Conservation (phyloP, 2,329 filamentous ascomycete species). For the Eutypa lata region DNA sequence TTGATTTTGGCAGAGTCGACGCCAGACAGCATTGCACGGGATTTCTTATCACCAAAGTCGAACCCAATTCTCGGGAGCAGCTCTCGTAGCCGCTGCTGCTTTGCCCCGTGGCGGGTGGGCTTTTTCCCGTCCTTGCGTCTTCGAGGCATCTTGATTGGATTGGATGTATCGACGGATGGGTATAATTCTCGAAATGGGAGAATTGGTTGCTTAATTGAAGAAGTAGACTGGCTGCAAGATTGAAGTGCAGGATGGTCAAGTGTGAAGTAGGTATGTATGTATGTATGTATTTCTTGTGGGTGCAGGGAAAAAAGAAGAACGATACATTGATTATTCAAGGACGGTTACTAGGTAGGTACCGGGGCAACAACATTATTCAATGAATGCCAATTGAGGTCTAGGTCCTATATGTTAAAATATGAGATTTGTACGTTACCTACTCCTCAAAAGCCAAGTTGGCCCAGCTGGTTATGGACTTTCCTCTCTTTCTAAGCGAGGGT, state of each 20-base stretch:
- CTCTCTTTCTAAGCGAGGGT: neutral
- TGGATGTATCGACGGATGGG: neutral
- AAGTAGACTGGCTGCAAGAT: too few relatives aligned
- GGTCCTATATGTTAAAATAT: neutral
- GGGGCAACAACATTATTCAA: neutral
- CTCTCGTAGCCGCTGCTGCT: neutral
- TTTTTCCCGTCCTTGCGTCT: neutral
- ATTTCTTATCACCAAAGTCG: slow-evolving; percentile 1
- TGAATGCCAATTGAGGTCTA: neutral
- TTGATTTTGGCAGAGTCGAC: neutral
- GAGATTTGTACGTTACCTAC: neutral
- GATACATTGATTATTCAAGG: neutral
- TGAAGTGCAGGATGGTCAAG: too few relatives aligned
- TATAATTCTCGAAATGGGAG: neutral
- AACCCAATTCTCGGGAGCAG: slow-evolving; percentile 3
- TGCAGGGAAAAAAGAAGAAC: neutral
- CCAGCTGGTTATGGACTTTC: neutral
- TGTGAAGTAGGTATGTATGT: too few relatives aligned
- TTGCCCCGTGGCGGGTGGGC: neutral
- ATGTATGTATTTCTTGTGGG: neutral
- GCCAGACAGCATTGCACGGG: neutral
- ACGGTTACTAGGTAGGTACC: neutral
- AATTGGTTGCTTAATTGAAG: neutral
- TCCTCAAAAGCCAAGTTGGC: neutral
- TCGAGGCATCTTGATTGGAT: slow-evolving; percentile 1